phyloP scores from a whole-genome alignment of 2,329 filamentous ascomycete genomes.

The Venturia carpophila region DNA sequence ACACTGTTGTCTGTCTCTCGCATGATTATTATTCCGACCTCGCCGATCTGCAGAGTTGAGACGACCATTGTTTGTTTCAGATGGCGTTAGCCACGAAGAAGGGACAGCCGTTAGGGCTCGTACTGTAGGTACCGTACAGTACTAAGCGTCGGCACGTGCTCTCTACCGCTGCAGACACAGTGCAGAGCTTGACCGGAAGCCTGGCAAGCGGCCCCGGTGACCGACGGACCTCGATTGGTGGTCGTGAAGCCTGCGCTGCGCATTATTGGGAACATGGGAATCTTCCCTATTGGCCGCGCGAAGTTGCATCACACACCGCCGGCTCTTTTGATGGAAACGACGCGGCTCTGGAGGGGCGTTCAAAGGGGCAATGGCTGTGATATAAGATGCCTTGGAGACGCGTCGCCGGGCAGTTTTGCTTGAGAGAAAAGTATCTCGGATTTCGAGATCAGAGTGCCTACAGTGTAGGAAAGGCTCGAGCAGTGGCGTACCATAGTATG shows the following conservation, averaged over 20 bases:
- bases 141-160: neutral
- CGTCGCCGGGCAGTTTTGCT: neutral
- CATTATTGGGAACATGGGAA: neutral
- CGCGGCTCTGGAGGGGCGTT: neutral
- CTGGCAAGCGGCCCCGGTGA: neutral
- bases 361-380: neutral
- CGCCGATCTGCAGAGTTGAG: neutral
- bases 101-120: neutral
- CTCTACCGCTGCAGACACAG: neutral
- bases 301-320: conserved; percentile 8
- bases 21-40: neutral
- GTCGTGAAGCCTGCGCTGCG: neutral
- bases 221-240: neutral
- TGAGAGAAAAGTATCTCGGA: neutral
- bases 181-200: neutral
- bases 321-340: neutral
- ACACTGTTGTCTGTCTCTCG: no score
- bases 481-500: neutral
- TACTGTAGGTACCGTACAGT: no score
- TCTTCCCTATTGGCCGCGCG: neutral
- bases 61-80: neutral
- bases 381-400: neutral
- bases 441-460: neutral
- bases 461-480: no score
- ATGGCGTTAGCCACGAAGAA: neutral